A percentile compares a stretch with the other conserved stretches of the same genome.
Conservation (phyloP, 2,329 filamentous ascomycete species). For the Beauveria rudraprayagi region DNA sequence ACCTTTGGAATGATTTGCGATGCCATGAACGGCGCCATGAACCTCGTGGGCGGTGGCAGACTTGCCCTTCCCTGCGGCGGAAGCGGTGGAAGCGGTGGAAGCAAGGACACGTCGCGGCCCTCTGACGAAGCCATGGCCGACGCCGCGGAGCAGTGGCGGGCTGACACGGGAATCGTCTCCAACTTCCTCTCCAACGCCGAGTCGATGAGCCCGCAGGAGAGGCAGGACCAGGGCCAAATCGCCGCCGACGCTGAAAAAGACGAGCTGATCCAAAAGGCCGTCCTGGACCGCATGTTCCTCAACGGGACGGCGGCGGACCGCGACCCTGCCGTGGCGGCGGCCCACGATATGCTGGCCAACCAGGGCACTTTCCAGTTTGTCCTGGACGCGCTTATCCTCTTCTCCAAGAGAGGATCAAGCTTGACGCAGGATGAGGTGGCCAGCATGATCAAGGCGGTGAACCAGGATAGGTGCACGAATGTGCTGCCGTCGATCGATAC, state of each 20-base stretch:
- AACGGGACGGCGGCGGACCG: neutral
- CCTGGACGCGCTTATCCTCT: conserved; percentile 8
- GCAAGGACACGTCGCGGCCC: neutral
- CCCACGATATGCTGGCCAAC: conserved; percentile 11
- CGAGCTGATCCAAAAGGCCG: conserved; percentile 15
- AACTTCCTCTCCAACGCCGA: conserved; percentile 13
- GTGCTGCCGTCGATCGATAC: conserved; percentile 13
- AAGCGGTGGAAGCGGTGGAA: too few relatives aligned
- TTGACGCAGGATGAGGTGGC: conserved; percentile 9
- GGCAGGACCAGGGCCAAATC: neutral
- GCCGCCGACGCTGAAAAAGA: conserved; percentile 14
- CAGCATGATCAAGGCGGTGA: conserved; percentile 9
- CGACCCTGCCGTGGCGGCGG: conserved; percentile 3
- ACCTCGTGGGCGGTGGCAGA: neutral
- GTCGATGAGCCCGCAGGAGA: conserved; percentile 3
- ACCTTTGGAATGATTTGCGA: neutral
- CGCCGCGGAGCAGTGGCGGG: conserved; percentile 6
- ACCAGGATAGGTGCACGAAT: conserved; percentile 11
- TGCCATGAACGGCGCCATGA: neutral
- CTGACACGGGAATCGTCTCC: conserved; percentile 13
- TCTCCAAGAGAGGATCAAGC: conserved; percentile 2
- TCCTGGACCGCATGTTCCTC: conserved; percentile 10
- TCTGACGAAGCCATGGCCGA: neutral
- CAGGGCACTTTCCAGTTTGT: conserved; percentile 14
- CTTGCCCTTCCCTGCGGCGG: neutral